Evolutionary conservation across 768 basidiomycete genomes (phyloP), one percentile per base, ranked within the genome.

Genomic region (Suillus luteus): DNA sequence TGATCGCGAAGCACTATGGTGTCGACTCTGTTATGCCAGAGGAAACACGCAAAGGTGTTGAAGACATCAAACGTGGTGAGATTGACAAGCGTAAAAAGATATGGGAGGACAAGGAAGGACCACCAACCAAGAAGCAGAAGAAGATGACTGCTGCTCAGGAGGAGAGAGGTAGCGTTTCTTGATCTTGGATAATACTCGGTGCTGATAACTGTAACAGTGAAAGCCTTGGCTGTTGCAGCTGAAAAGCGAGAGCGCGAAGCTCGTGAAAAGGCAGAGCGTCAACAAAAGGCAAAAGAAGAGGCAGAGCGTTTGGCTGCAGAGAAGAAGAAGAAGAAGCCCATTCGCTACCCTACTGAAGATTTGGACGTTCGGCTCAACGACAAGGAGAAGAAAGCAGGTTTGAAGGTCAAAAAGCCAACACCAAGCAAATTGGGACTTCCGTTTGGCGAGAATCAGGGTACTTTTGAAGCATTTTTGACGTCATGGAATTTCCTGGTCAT

Each of bases 261-360:
- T 19, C 85, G 82, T 9, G 89, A 90, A 68, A 89, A 89, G 72
- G 84, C 85, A 14, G 88, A 89, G 71, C 86, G 83, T 65, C 84
- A 87, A 67, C 81, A 81, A 68, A 78, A 84, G 65, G 85, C 79
- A 14, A 90, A 88, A 75, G 88, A 88, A 70, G 91, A 91, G 70
- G 85, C 85, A 14, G 90, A 90, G 59, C 83, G 85, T 51, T 79
- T 89, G 33, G 88, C 87, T 31, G 85, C 87, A 7, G 89, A 92
- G 72, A 90, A 89, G 79, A 91, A 92, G 75, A 93, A 93, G 80
- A 94, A 92, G 80, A 94, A 91, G 69, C 90, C 93, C 1, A 77
- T 96, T 67, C 91, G 95, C 58, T 97, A 96, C 75, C 95, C 95
- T 0, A 94, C 93, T 1, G 95, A 97, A 76, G 94, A 96, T 75